Evolutionary conservation across 1,284 basidiomycete genomes (phyloP), one percentile per base, ranked within the genome.

Genomic region (Malassezia vespertilionis): DNA sequence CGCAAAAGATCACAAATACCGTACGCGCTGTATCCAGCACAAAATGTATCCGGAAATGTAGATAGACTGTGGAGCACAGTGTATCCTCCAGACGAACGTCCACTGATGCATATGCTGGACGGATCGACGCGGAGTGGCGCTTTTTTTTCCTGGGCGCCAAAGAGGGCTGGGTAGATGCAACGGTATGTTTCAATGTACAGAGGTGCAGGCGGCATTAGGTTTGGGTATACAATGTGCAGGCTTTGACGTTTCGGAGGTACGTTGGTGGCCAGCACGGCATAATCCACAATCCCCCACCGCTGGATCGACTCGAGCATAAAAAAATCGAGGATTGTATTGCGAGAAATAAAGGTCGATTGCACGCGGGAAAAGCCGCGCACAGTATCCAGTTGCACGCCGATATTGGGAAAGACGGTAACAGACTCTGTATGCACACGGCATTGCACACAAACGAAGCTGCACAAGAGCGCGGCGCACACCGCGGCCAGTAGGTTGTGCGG

Each of bases 1-100:
- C 41, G 22, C 5, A 27, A 8, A 1, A 60, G 44, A 4, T 52
- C 44, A 2, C 52, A 53, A 14, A 62, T 40, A 23, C 60, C 60
- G 34, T 54, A 60, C 17, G 32, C 34, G 2, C 52, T 53, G 9
- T 33, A 44, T 3, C 55, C 60, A 7, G 56, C 56, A 14, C 38
- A 24, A 30, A 63, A 63, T 20, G 52, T 32, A 17, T 8, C 6
- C 1, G 62, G 56, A 22, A 56, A 46, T 18, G 49, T 44, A 28
- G 52, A 52, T 4, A 82, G 67, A 0, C 77, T 72, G 0, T 75
- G 74, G 8, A 82, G 74, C 2, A 76, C 75, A 0, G 80, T 80
- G 54, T 75, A 80, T 0, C 82, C 82, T 2, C 81, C 81, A 40
- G 59, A 47, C 11, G 79, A 81, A 2, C 55, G 46, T 9, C 61